Base-by-base conservation (phyloP, 2,329 filamentous ascomycete genomes). In the Chaetomiaceae sp. region DNA sequence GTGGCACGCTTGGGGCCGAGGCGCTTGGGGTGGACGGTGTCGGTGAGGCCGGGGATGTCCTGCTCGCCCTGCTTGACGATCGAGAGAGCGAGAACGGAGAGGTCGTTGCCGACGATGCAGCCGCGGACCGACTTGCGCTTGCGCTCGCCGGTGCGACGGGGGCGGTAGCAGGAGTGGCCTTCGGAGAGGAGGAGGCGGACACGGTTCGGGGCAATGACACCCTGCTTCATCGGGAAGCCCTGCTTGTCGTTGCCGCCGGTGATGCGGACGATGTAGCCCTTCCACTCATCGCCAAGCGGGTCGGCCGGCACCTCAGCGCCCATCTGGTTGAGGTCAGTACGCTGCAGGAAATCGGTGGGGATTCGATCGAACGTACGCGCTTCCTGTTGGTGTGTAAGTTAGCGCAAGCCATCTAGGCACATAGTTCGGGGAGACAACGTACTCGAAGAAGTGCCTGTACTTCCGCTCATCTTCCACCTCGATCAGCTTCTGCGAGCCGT, bases 191-290 rank as follows among this genome's bases (percentile, higher is more conserved):
- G 86, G 62, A 98, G 89, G 63, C 88, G 86, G 76, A 96, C 93
- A 93, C 93, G 93, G 72, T 88, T 93, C 66, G 93, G 90, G 74
- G 95, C 87, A 82, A 98, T 91, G 72, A 95, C 87, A 81, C 93
- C 93, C 85, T 98, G 94, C 89, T 98, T 98, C 93, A 98, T 98
- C 65, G 93, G 93, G 84, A 98, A 98, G 79, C 93, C 93, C 82
- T 98, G 94, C 88, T 98, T 98, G 87, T 98, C 93, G 86, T 98
- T 98, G 71, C 94, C 93, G 69, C 93, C 94, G 66, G 93, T 98
- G 79, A 98, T 97, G 72, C 83, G 86, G 85, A 98, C 89, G 79
- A 98, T 84, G 81, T 98, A 98, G 74, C 93, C 93, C 83, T 96
- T 96, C 87, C 95, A 98, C 78, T 98, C 93, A 70, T 97, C 90